phyloP scores from a whole-genome alignment of 2,329 filamentous ascomycete genomes.

The Aspergillus pseudoglaucus region DNA sequence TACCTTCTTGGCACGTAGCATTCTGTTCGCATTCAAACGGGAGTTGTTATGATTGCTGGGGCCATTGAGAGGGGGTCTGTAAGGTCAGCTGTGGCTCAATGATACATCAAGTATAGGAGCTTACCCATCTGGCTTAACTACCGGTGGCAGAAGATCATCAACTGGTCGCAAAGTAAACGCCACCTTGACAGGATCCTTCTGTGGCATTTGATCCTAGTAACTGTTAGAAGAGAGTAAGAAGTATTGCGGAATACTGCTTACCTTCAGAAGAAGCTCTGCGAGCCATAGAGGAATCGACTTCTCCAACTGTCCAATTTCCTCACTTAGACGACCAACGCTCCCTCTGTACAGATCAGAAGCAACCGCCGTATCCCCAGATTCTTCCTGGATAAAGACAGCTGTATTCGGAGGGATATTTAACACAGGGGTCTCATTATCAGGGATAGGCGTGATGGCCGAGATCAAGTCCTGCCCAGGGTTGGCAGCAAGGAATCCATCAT shows the following conservation, averaged over 20 bases:
- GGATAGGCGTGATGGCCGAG: constrained; percentile 37
- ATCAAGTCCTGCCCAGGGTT: constrained; percentile 32
- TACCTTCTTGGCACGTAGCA: constrained; percentile 94
- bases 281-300: constrained; percentile 86
- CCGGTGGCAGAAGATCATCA: constrained; percentile 65
- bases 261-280: constrained; percentile 72
- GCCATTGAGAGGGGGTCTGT: constrained; percentile 17
- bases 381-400: constrained; percentile 59
- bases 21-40: constrained; percentile 89
- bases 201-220: constrained; percentile 64
- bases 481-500: constrained; percentile 36
- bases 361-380: constrained; percentile 56
- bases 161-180: constrained; percentile 84
- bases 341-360: constrained; percentile 85
- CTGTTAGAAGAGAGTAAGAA: constrained; percentile 1
- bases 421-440: constrained; percentile 39
- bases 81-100: constrained; percentile 1
- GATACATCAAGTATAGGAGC: constrained; percentile 10
- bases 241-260: constrained; percentile 27
- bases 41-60: constrained; percentile 57
- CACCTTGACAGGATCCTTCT: constrained; percentile 94
- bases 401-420: constrained; percentile 44
- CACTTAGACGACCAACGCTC: constrained; percentile 69
- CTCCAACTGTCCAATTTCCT: constrained; percentile 76
- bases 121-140: constrained; percentile 65